Evolutionary conservation across 495 filamentous ascomycete species (phyloP).

Genomic region (Xylaria sp.): DNA sequence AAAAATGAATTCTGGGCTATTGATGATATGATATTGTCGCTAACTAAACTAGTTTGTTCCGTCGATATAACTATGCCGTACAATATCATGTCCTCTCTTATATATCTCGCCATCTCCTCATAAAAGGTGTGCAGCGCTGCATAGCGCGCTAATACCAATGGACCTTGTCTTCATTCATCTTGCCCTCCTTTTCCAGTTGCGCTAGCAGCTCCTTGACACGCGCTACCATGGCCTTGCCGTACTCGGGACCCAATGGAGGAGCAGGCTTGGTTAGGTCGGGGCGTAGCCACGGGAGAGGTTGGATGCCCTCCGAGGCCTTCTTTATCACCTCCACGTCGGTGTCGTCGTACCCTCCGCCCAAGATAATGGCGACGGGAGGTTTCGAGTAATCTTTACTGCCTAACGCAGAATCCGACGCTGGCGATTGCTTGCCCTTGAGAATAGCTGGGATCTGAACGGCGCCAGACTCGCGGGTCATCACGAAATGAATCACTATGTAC

Average conservation of each 20-base stretch:
- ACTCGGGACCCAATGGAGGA: constrained; percentile 43
- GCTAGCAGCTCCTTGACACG: constrained; percentile 40
- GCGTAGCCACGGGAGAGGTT: constrained; percentile 44
- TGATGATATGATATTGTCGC: not conserved
- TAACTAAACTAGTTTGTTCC: not conserved
- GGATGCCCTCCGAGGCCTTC: constrained; percentile 32
- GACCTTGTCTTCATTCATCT: constrained; percentile 42
- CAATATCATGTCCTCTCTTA: not conserved
- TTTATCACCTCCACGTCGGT: constrained; percentile 35
- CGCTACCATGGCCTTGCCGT: constrained; percentile 39
- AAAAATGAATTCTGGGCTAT: not conserved
- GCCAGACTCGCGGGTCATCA: constrained; percentile 34
- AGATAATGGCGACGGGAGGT: constrained; percentile 39
- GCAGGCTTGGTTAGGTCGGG: constrained; percentile 37
- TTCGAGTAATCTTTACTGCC: constrained; percentile 44
- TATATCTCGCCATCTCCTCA: not conserved
- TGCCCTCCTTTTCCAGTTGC: constrained; percentile 37
- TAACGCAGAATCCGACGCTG: constrained; percentile 31
- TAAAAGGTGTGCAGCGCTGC: not conserved
- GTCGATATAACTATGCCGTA: not conserved
- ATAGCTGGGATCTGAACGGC: constrained; percentile 38
- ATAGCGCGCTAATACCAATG: constrained; percentile 15
- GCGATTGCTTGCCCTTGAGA: constrained; percentile 34
- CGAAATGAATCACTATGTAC: constrained; percentile 40
- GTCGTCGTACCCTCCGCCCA: constrained; percentile 44